A percentile compares a stretch with the other conserved stretches of the same genome.
Conservation (phyloP, 2,329 filamentous ascomycete genomes). For the Aquanectria penicillioides region DNA sequence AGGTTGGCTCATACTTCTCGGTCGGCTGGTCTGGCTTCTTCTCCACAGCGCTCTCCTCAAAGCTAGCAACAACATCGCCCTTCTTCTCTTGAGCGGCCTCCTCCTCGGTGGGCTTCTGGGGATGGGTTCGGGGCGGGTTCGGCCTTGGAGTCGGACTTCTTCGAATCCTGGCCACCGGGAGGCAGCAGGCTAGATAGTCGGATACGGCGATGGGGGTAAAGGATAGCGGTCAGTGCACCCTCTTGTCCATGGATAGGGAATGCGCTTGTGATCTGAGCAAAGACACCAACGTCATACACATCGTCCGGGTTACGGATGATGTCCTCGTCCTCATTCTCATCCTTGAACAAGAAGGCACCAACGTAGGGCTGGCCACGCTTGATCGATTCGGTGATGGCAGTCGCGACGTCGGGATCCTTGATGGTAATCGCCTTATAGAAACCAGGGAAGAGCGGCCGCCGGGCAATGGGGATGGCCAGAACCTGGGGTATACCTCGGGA, state of each 20-base stretch:
- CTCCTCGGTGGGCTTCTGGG: slow-evolving; percentile 64
- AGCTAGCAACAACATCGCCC: slow-evolving; percentile 95
- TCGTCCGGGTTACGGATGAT: slow-evolving; percentile 90
- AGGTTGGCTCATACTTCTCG: slow-evolving; percentile 82
- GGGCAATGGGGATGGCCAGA: slow-evolving; percentile 95
- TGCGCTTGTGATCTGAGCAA: slow-evolving; percentile 96
- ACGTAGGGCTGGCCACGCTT: slow-evolving; percentile 98
- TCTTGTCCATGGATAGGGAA: slow-evolving; percentile 92
- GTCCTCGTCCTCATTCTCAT: slow-evolving; percentile 93
- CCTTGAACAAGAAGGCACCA: slow-evolving; percentile 95
- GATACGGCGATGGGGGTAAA: slow-evolving; percentile 96
- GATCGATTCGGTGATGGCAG: slow-evolving; percentile 94
- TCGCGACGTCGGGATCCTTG: slow-evolving; percentile 88
- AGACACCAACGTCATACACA: slow-evolving; percentile 95
- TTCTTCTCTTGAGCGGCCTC: slow-evolving; percentile 72
- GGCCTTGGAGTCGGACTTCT: slow-evolving; percentile 62
- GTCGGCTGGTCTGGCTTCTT: slow-evolving; percentile 60
- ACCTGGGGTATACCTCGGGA: slow-evolving; percentile 98
- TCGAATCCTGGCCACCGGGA: slow-evolving; percentile 64
- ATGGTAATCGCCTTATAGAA: slow-evolving; percentile 99
- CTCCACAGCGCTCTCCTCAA: slow-evolving; percentile 83
- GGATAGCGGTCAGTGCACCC: slow-evolving; percentile 86
- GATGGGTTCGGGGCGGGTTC: slow-evolving; percentile 66
- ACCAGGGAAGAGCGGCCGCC: slow-evolving; percentile 92
- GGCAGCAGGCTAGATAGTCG: slow-evolving; percentile 86